These are phyloP conservation scores for Cutaneotrichosporon curvatum DNA, from an alignment of 1,284 basidiomycete genomes.

Conservation along the genomic window DNA sequence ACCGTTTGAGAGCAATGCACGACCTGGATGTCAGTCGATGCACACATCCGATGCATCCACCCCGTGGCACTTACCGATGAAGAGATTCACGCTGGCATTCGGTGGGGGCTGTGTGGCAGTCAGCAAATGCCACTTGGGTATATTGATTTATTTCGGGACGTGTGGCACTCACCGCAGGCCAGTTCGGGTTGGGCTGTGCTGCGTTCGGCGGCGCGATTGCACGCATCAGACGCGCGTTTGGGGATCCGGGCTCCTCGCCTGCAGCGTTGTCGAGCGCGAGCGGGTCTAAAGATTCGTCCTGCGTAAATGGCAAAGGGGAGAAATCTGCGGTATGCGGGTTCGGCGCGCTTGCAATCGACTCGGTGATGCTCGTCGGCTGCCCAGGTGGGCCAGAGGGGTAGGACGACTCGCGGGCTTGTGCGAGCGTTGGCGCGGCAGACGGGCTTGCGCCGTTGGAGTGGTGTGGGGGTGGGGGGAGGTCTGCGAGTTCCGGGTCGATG, in stretches of 20 bases:
- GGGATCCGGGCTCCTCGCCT: slow-evolving; percentile 36
- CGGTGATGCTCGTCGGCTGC: slow-evolving; percentile 29
- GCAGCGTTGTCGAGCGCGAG: slow-evolving; percentile 23
- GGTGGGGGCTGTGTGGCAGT: slow-evolving; percentile 35
- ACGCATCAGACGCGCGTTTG: slow-evolving; percentile 35
- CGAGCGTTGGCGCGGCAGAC: background rate
- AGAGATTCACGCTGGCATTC: slow-evolving; percentile 43
- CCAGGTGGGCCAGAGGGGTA: slow-evolving; percentile 15
- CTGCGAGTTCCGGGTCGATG: slow-evolving; percentile 30
- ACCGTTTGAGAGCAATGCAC: slow-evolving; percentile 39
- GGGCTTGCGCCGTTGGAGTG: slow-evolving; percentile 13
- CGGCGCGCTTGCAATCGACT: slow-evolving; percentile 37
- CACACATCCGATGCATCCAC: background rate
- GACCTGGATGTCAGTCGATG: slow-evolving; percentile 21
- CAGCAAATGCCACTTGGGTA: slow-evolving; percentile 7
- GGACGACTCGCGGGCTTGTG: slow-evolving; percentile 7
- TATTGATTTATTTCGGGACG: no score
- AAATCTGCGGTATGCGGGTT: slow-evolving; percentile 39
- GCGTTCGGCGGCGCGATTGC: slow-evolving; percentile 41
- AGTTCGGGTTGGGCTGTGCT: slow-evolving; percentile 32
- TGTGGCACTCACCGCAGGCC: slow-evolving; percentile 37
- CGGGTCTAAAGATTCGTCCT: slow-evolving; percentile 28
- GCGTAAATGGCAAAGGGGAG: slow-evolving; percentile 25
- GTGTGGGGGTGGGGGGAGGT: slow-evolving; percentile 29
- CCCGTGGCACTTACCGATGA: slow-evolving; percentile 27